Conservation (phyloP, 306 rosid genomes). For the Begonia peltatifolia region DNA sequence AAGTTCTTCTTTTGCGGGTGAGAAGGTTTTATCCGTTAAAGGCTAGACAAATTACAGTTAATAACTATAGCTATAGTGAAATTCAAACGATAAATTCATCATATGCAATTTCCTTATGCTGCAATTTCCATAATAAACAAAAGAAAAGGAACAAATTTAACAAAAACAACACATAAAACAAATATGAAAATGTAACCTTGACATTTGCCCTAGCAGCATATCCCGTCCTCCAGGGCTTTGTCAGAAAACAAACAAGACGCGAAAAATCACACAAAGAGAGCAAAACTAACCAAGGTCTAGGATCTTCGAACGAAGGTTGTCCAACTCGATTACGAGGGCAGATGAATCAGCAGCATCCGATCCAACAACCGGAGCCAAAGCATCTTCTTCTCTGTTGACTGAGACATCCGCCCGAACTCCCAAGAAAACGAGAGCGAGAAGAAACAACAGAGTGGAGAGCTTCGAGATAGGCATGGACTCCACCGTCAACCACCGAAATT, state of each 20-base stretch:
- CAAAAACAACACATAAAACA: too few relatives aligned
- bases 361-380: constrained; percentile 6
- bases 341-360: constrained; percentile 28
- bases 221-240: neutral
- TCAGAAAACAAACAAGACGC: neutral
- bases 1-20: too few relatives aligned
- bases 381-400: constrained; percentile 11
- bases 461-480: constrained; percentile 51
- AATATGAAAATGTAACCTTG: too few relatives aligned
- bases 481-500: too few relatives aligned
- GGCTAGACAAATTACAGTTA: too few relatives aligned
- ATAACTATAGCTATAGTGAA: too few relatives aligned
- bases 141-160: neutral
- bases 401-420: constrained; percentile 31
- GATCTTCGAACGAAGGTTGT: constrained; percentile 58
- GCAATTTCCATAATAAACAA: neutral
- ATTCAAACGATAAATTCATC: too few relatives aligned
- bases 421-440: constrained; percentile 21
- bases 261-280: neutral
- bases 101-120: neutral
- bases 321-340: constrained; percentile 50
- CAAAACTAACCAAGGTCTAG: constrained; percentile 43
- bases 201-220: too few relatives aligned
- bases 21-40: too few relatives aligned
- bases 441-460: constrained; percentile 28